Conservation (phyloP, 78 protist genomes). For the Capsaspora owczarzaki region DNA sequence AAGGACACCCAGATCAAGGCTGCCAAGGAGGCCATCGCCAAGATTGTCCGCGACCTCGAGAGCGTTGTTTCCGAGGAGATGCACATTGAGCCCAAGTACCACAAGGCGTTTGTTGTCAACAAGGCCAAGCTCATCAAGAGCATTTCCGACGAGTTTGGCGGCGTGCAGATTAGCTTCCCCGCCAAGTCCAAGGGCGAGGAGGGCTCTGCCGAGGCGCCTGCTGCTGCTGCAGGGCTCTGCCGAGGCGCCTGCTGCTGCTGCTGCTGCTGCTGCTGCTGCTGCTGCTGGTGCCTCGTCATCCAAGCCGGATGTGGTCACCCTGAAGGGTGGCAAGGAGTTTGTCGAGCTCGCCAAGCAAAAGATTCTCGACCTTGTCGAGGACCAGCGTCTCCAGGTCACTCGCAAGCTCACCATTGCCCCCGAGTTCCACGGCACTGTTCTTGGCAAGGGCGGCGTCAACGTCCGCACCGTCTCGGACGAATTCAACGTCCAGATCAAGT, state of each 20-base stretch:
- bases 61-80: background rate
- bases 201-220: background rate
- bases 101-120: background rate
- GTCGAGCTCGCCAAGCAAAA: background rate
- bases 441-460: background rate
- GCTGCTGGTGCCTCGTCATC: too few relatives aligned
- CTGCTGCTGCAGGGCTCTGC: background rate
- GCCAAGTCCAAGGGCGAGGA: background rate
- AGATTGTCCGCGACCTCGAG: background rate
- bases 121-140: background rate
- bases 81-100: background rate
- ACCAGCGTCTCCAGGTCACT: background rate
- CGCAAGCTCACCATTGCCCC: background rate
- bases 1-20: background rate
- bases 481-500: background rate
- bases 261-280: too few relatives aligned
- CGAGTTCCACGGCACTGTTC: background rate
- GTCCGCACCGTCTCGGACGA: background rate
- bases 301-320: background rate
- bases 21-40: background rate
- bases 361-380: background rate
- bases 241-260: too few relatives aligned
- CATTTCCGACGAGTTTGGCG: background rate
- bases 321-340: conserved; percentile 1
- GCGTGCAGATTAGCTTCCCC: background rate